Evolutionary conservation across 495 filamentous ascomycete species (phyloP).

Genomic region (Pyronema domesticum): DNA sequence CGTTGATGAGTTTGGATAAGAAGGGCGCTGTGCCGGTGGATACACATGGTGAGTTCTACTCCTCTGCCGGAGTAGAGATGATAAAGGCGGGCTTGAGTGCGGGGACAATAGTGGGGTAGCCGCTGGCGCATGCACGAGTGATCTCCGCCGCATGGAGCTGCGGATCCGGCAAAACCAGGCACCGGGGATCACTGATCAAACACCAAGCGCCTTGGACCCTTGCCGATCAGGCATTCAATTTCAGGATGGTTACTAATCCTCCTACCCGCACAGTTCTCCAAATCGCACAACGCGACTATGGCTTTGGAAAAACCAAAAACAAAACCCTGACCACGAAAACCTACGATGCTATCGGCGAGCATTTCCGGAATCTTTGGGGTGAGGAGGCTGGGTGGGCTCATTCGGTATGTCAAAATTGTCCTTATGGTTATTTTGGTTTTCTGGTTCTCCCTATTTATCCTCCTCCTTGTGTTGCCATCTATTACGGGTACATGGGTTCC

Average conservation of each 20-base stretch:
- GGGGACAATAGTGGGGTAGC: too few relatives aligned
- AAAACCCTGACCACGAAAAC: constrained; percentile 75
- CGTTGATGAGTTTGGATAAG: constrained; percentile 95
- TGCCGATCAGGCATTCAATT: too few relatives aligned
- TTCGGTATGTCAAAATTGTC: constrained; percentile 33
- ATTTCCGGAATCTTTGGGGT: constrained; percentile 84
- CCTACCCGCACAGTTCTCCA: constrained; percentile 54
- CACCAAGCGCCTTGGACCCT: too few relatives aligned
- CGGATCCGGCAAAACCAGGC: too few relatives aligned
- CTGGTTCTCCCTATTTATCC: not conserved
- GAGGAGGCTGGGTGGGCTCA: constrained; percentile 94
- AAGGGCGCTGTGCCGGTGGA: constrained; percentile 87
- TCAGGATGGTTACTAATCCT: constrained; percentile 1
- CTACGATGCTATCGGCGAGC: constrained; percentile 75
- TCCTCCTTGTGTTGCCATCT: too few relatives aligned
- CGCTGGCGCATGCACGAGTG: too few relatives aligned
- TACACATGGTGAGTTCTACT: constrained; percentile 53
- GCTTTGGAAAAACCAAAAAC: constrained; percentile 66
- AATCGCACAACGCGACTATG: constrained; percentile 90
- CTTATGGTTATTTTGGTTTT: not conserved
- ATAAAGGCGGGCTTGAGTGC: not conserved
- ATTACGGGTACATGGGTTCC: too few relatives aligned
- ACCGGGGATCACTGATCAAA: too few relatives aligned
- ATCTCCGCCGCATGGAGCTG: too few relatives aligned
- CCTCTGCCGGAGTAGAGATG: not conserved